phyloP scores from a whole-genome alignment of 2,329 filamentous ascomycete genomes.

The Penicillium sclerotiorum region DNA sequence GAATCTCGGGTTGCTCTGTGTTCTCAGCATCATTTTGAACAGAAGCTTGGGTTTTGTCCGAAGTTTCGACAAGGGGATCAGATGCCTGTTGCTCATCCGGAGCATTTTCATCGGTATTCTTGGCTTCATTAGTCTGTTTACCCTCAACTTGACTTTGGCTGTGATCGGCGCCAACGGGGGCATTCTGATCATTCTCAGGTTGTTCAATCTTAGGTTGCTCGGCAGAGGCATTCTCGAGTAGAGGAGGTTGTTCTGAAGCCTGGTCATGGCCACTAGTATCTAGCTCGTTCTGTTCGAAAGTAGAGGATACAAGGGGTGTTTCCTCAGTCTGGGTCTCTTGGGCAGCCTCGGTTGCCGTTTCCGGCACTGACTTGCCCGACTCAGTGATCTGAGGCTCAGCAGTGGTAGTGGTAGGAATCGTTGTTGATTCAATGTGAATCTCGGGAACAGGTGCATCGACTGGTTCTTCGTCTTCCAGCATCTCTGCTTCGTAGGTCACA shows the following conservation, averaged over 20 bases:
- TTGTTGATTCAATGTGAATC: no score
- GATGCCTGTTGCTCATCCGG: neutral
- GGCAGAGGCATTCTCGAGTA: neutral
- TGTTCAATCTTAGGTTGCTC: neutral
- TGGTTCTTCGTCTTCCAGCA: constrained; percentile 44
- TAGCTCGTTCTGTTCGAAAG: neutral
- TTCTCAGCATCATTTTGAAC: constrained; percentile 7
- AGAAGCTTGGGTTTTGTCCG: no score
- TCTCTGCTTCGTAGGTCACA: constrained; percentile 41
- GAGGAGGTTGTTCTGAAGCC: no score
- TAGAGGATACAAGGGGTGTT: neutral
- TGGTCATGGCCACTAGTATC: neutral
- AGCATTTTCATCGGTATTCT: neutral
- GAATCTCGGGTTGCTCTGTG: constrained; percentile 11
- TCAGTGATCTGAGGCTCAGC: constrained; percentile 12
- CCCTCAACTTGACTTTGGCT: neutral
- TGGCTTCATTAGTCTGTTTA: constrained; percentile 27
- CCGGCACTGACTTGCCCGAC: constrained; percentile 9
- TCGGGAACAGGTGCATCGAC: constrained; percentile 36
- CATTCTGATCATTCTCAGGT: neutral
- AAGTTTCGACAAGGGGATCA: no score
- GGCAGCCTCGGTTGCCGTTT: neutral
- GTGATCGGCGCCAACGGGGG: neutral
- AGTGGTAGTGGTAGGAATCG: neutral
- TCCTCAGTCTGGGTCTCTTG: neutral